These are phyloP conservation scores for Trametes cingulata DNA, from an alignment of 768 basidiomycete species.

Conservation along the genomic window DNA sequence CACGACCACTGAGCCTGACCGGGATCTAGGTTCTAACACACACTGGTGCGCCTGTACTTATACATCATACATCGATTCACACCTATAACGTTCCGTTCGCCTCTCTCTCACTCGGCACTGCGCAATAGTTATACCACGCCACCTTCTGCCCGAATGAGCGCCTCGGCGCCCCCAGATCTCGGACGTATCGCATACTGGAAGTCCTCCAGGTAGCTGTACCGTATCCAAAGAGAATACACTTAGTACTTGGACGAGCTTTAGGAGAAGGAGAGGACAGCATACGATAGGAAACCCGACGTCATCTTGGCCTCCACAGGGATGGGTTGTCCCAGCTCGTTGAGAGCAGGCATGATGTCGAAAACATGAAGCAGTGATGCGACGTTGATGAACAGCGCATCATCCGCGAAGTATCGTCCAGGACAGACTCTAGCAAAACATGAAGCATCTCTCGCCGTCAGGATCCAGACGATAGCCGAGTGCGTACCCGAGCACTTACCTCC, in stretches of 20 bases:
- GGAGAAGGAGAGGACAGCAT: background rate
- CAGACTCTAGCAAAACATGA: conserved; percentile 12
- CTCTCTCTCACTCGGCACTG: too few species aligned
- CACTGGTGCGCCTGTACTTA: too few species aligned
- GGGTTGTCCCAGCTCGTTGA: conserved; percentile 12
- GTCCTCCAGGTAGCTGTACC: background rate
- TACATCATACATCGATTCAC: too few species aligned
- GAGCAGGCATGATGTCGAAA: conserved; percentile 14
- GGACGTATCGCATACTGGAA: background rate
- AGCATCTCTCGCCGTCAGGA: too few species aligned
- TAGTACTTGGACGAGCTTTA: background rate
- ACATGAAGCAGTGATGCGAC: conserved; percentile 17
- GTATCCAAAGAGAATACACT: too few species aligned
- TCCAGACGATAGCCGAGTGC: too few species aligned
- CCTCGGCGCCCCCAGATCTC: background rate
- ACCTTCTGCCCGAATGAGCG: background rate
- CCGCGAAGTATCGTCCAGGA: conserved; percentile 20
- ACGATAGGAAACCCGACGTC: conserved; percentile 15
- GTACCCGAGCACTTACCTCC: conserved; percentile 8
- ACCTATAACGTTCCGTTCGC: too few species aligned
- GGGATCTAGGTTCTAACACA: background rate
- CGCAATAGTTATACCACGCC: background rate
- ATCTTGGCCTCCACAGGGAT: background rate
- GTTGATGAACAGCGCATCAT: conserved; percentile 15
- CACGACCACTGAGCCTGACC: background rate